A percentile compares a stretch with the other conserved stretches of the same genome.
Conservation (phyloP, 2,329 filamentous ascomycete genomes). For the Beauveria australis region DNA sequence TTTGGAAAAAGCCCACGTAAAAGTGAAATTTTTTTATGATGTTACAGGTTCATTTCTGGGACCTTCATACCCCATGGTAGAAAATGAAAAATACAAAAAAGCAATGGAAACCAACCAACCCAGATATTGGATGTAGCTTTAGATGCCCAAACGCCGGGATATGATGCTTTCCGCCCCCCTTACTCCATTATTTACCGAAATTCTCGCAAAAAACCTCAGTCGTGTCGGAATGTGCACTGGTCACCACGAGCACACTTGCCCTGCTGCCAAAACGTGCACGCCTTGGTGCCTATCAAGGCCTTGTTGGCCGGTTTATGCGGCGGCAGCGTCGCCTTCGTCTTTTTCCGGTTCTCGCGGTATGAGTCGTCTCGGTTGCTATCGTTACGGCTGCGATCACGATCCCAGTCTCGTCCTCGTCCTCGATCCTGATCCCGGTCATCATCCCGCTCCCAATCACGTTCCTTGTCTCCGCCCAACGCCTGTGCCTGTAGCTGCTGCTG, state of each 20-base stretch:
- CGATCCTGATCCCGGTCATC: conserved; percentile 1
- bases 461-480: conserved; percentile 16
- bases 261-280: conserved; percentile 62
- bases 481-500: conserved; percentile 11
- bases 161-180: not conserved
- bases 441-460: conserved; percentile 20
- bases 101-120: not conserved
- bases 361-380: conserved; percentile 23
- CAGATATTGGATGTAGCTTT: not conserved
- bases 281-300: conserved; percentile 55
- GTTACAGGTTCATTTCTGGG: not conserved
- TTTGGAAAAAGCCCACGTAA: not conserved
- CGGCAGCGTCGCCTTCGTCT: conserved; percentile 29
- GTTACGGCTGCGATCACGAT: conserved; percentile 27
- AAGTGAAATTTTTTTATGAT: not conserved
- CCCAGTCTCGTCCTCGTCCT: conserved; percentile 18
- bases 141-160: conserved; percentile 5
- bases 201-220: conserved; percentile 22
- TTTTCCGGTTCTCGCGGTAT: conserved; percentile 32
- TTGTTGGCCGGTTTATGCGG: conserved; percentile 42
- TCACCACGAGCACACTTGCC: conserved; percentile 66
- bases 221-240: conserved; percentile 66
- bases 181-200: not conserved
- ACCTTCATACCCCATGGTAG: not conserved
- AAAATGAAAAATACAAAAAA: conserved; percentile 5